phyloP scores from a whole-genome alignment of 106 monocot species.

The Phalaenopsis equestris region DNA sequence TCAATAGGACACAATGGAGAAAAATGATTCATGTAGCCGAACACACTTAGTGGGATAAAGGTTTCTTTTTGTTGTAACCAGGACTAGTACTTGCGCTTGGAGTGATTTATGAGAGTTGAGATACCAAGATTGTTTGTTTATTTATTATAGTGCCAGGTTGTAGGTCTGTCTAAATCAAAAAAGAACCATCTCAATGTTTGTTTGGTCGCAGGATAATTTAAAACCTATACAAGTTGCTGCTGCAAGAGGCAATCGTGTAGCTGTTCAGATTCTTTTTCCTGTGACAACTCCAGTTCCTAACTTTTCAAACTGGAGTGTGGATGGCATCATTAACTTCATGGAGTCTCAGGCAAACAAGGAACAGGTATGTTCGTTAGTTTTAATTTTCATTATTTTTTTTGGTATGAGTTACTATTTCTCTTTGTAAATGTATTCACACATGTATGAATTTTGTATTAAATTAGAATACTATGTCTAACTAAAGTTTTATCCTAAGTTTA shows the following conservation, averaged over 20 bases:
- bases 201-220: slow-evolving; percentile 58
- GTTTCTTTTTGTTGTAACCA: too few relatives aligned
- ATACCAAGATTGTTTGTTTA: not conserved
- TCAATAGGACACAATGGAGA: too few relatives aligned
- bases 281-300: slow-evolving; percentile 54
- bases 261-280: slow-evolving; percentile 66
- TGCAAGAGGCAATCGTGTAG: slow-evolving; percentile 55
- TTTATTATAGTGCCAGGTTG: not conserved
- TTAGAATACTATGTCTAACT: not conserved
- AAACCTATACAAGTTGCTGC: slow-evolving; percentile 93
- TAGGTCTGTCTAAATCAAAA: not conserved
- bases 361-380: slow-evolving; percentile 18
- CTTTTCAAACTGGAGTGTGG: slow-evolving; percentile 63
- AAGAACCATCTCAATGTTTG: not conserved
- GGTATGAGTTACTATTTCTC: not conserved
- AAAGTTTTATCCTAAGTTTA: not conserved
- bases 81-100: not conserved
- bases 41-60: too few relatives aligned
- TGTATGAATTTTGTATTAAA: not conserved
- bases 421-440: not conserved
- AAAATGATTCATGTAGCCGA: too few relatives aligned
- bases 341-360: slow-evolving; percentile 39
- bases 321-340: slow-evolving; percentile 60
- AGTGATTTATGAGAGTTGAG: not conserved
- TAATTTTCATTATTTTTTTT: slow-evolving; percentile 1